Evolutionary conservation across 2,329 filamentous ascomycete species (phyloP).

Genomic region (Sporothrix phasma): DNA sequence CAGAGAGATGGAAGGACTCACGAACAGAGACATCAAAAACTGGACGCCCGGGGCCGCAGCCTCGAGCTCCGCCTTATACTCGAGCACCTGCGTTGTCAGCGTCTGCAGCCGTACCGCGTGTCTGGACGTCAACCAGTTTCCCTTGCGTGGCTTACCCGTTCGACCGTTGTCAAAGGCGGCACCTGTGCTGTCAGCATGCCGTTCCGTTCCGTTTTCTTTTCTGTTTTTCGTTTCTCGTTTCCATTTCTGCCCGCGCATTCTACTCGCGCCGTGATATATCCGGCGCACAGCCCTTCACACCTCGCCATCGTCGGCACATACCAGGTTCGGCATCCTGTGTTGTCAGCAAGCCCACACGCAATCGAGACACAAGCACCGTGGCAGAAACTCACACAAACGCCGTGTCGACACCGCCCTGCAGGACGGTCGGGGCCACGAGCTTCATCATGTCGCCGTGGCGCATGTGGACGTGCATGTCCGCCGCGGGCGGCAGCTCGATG

Average conservation of each 20-base stretch:
- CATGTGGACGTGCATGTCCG: slow-evolving; percentile 63
- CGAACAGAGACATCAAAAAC: slow-evolving; percentile 63
- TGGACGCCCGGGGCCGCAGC: slow-evolving; percentile 51
- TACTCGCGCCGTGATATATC: not conserved
- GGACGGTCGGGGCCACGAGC: slow-evolving; percentile 37
- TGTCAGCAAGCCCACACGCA: slow-evolving; percentile 41
- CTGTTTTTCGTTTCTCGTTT: too few species aligned
- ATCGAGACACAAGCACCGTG: not conserved
- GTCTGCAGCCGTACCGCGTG: not conserved
- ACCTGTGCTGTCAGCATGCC: slow-evolving; percentile 14
- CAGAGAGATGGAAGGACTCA: not conserved
- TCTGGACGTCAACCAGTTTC: too few species aligned
- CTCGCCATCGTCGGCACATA: slow-evolving; percentile 5
- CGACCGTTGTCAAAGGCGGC: slow-evolving; percentile 17
- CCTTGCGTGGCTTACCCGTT: slow-evolving; percentile 10
- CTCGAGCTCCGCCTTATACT: slow-evolving; percentile 53
- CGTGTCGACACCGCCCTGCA: slow-evolving; percentile 22
- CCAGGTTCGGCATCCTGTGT: slow-evolving; percentile 40
- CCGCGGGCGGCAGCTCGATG: slow-evolving; percentile 49
- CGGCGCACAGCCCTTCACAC: not conserved
- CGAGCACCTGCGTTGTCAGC: slow-evolving; percentile 41
- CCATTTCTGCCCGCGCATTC: too few species aligned
- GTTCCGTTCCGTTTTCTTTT: too few species aligned
- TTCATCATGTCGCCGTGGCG: slow-evolving; percentile 58
- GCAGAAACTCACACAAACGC: slow-evolving; percentile 17